Evolutionary conservation across 2,329 filamentous ascomycete genomes (phyloP), one percentile per base, ranked within the genome.

Genomic region (Rhinocladiella mackenziei): DNA sequence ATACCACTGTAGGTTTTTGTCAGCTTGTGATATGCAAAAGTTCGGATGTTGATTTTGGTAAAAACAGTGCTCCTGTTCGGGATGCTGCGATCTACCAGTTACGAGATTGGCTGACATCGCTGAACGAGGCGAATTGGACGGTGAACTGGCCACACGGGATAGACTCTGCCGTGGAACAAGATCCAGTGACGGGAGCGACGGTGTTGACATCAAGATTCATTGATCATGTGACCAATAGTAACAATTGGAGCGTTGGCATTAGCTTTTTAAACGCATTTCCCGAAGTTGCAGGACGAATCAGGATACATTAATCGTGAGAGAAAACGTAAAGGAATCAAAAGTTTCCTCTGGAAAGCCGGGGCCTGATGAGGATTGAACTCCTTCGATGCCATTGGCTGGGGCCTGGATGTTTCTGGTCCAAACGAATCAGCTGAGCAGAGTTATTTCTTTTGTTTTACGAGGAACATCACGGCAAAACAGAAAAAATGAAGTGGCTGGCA

Each of bases 21-120:
- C 14, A 10, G n/a, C 22, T 14, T 19, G 3, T 10, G 26, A 23
- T 10, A 19, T 4, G 13, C n/a, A 9, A 14, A 5, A 5, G 15
- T 13, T 25, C 13, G 6, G 26, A n/a, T 9, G n/a, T n/a, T n/a
- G n/a, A n/a, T n/a, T n/a, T n/a, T 38, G 20, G 10, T 34, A 5
- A n/a, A 29, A 11, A 9, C n/a, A 51, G 40, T 28, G 23, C 41
- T 23, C 43, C 47, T 1, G 30, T 53, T 7, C 43, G 50, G 36
- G 50, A 53, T 23, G 50, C 50, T 15, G 38, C 31, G 10, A 53
- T 48, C 25, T 32, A 47, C 33, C 44, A 33, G 7, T 33, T 53
- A 29, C 35, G 50, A 26, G 50, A 53, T 20, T 53, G 50, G 50
- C 50, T 53, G 36, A 50, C 50, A 3, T 43, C 43, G 11, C 36